Evolutionary conservation across 2,329 filamentous ascomycete genomes (phyloP).

Genomic region (Harringtonia lauricola): DNA sequence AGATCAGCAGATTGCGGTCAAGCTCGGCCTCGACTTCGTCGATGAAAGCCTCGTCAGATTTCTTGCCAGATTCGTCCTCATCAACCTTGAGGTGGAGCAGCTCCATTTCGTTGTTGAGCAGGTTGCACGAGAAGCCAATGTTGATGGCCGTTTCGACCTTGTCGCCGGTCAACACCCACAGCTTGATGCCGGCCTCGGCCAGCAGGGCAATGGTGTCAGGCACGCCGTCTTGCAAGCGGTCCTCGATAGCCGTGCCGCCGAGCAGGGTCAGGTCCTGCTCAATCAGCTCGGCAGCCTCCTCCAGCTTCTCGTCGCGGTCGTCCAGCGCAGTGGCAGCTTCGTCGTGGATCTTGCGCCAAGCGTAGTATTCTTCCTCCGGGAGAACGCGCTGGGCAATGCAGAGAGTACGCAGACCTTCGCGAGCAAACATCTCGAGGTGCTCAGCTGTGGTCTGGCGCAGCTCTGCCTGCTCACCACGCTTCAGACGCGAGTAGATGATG

Average conservation of each 20-base stretch:
- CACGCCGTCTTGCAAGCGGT: slow-evolving; percentile 91
- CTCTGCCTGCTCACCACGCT: slow-evolving; percentile 73
- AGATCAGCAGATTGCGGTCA: slow-evolving; percentile 59
- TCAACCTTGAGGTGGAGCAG: slow-evolving; percentile 80
- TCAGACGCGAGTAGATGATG: slow-evolving; percentile 88
- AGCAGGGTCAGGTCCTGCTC: slow-evolving; percentile 81
- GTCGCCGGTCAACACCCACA: slow-evolving; percentile 97
- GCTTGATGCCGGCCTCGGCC: slow-evolving; percentile 88
- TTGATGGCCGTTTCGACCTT: slow-evolving; percentile 99
- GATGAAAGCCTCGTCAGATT: slow-evolving; percentile 36
- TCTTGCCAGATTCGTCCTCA: slow-evolving; percentile 51
- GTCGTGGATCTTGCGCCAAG: slow-evolving; percentile 82
- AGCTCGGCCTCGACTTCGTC: slow-evolving; percentile 57
- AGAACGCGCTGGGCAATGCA: slow-evolving; percentile 83
- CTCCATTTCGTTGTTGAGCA: slow-evolving; percentile 97
- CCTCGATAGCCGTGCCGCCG: slow-evolving; percentile 93
- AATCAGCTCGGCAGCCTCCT: slow-evolving; percentile 79
- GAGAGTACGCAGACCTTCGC: slow-evolving; percentile 87
- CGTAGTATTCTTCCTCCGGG: slow-evolving; percentile 68
- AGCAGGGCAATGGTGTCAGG: slow-evolving; percentile 90
- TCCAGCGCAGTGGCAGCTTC: slow-evolving; percentile 72
- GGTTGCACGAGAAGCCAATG: slow-evolving; percentile 97
- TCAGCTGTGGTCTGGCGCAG: slow-evolving; percentile 77
- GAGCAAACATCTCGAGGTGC: slow-evolving; percentile 92
- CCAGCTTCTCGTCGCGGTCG: slow-evolving; percentile 85